These are phyloP conservation scores for Vitis rotundifolia DNA, from an alignment of 164 flowering plant genomes.

Conservation along the genomic window DNA sequence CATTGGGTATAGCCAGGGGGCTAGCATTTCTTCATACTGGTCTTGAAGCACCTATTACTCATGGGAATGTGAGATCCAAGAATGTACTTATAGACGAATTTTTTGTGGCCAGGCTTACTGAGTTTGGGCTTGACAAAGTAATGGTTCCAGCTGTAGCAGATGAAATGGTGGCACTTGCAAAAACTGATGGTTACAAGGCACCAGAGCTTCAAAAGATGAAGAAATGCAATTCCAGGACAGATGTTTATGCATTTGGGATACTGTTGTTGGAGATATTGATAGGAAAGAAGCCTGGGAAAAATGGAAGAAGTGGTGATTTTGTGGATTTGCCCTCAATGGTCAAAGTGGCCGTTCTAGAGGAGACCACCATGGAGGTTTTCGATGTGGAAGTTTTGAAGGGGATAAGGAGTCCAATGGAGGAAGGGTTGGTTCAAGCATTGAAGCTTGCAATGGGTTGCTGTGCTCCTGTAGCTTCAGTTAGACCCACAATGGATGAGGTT, in stretches of 20 bases:
- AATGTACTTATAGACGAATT: constrained; percentile 88
- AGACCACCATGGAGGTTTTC: constrained; percentile 93
- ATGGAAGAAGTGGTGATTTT: constrained; percentile 51
- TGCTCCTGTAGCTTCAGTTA: constrained; percentile 88
- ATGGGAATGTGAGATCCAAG: constrained; percentile 85
- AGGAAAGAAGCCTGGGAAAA: constrained; percentile 88
- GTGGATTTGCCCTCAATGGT: constrained; percentile 87
- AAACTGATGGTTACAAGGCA: constrained; percentile 89
- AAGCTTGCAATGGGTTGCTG: constrained; percentile 99
- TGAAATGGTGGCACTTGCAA: constrained; percentile 77
- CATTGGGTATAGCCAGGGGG: constrained; percentile 79
- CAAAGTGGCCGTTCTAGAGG: constrained; percentile 93
- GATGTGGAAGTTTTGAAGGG: constrained; percentile 87
- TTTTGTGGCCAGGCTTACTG: constrained; percentile 78
- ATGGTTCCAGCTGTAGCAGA: constrained; percentile 85
- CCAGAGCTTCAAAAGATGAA: constrained; percentile 96
- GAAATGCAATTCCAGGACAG: constrained; percentile 86
- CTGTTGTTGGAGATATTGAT: constrained; percentile 78
- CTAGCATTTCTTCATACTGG: constrained; percentile 83
- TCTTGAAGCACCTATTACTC: constrained; percentile 78
- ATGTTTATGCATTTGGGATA: constrained; percentile 93
- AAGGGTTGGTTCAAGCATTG: constrained; percentile 91
- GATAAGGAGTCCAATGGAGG: constrained; percentile 94
- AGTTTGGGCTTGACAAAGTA: constrained; percentile 86
- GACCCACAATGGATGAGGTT: constrained; percentile 92